Evolutionary conservation across 2,329 filamentous ascomycete genomes (phyloP).

Genomic region (Diplodia sapinea): DNA sequence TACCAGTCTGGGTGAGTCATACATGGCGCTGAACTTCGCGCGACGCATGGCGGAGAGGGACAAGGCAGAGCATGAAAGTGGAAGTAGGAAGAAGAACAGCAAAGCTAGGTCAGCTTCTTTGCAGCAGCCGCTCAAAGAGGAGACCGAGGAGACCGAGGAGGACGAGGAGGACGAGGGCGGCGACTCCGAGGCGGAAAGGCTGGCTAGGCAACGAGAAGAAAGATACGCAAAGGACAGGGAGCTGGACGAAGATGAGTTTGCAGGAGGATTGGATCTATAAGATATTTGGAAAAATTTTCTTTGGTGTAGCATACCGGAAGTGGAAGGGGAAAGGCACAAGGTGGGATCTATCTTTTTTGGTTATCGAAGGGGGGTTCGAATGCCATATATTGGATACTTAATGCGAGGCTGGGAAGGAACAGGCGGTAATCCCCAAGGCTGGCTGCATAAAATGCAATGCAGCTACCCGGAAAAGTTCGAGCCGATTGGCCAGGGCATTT

Average conservation of each 20-base stretch:
- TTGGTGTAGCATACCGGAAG: background rate
- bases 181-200: slow-evolving; percentile 7
- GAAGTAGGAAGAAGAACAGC: background rate
- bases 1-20: slow-evolving; percentile 28
- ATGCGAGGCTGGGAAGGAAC: background rate
- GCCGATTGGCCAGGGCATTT: background rate
- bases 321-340: background rate
- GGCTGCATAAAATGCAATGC: slow-evolving; percentile 6
- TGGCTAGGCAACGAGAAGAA: slow-evolving; percentile 8
- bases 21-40: slow-evolving; percentile 31
- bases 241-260: slow-evolving; percentile 22
- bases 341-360: background rate
- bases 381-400: slow-evolving; percentile 7
- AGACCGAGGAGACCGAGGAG: slow-evolving; percentile 4
- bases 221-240: slow-evolving; percentile 2
- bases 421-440: background rate
- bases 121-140: slow-evolving; percentile 9
- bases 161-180: background rate
- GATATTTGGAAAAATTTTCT: too few relatives aligned
- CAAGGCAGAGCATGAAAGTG: background rate
- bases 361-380: background rate
- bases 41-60: slow-evolving; percentile 28
- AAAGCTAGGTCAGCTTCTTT: background rate
- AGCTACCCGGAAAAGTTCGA: background rate
- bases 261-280: slow-evolving; percentile 24